These are phyloP conservation scores for Lycium ferocissimum DNA, from an alignment of 257 asterid species.

Conservation along the genomic window DNA sequence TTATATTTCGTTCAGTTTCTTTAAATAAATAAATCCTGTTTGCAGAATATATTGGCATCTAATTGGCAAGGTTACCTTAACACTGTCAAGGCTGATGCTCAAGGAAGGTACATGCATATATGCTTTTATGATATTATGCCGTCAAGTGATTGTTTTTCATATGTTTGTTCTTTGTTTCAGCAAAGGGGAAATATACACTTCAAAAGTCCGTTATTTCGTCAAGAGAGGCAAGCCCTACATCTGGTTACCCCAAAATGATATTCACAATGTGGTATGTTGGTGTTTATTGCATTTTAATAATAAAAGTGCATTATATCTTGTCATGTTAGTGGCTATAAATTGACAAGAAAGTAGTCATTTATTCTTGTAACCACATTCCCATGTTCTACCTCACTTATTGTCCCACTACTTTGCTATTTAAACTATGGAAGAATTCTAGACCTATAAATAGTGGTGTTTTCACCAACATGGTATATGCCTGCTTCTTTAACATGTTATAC, in stretches of 20 bases:
- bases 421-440: too few species aligned
- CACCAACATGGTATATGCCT: neutral
- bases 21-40: neutral
- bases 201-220: conserved; percentile 78
- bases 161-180: conserved; percentile 40
- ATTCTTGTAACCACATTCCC: too few species aligned
- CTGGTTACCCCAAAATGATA: conserved; percentile 90
- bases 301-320: too few species aligned
- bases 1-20: neutral
- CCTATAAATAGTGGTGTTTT: too few species aligned
- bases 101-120: conserved; percentile 61
- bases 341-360: too few species aligned
- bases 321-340: too few species aligned
- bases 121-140: neutral
- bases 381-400: too few species aligned
- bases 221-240: conserved; percentile 78
- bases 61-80: conserved; percentile 86
- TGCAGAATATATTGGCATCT: conserved; percentile 79
- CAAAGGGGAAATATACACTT: conserved; percentile 79
- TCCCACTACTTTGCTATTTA: too few species aligned
- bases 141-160: neutral
- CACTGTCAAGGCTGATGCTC: conserved; percentile 84
- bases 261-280: conserved; percentile 80
- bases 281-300: too few species aligned
- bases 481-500: neutral